Evolutionary conservation across 2,329 filamentous ascomycete species (phyloP).

Genomic region (Colletotrichum cuscutae): DNA sequence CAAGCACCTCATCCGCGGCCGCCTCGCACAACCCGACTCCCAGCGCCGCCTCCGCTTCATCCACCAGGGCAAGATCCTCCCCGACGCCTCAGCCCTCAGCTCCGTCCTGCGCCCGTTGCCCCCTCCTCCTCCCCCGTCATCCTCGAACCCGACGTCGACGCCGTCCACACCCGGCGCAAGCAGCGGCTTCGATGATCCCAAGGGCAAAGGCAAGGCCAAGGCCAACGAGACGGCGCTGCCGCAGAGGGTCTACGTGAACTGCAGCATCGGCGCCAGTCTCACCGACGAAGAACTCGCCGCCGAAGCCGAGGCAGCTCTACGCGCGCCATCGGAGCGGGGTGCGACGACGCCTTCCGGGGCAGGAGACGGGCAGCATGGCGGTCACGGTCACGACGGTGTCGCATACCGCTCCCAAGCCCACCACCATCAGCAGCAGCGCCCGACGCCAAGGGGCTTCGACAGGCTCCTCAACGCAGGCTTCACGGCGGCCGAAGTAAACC

Average conservation of each 20-base stretch:
- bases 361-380: background rate
- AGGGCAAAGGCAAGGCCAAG: conserved; percentile 76
- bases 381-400: background rate
- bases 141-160: conserved; percentile 59
- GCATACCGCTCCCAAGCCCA: background rate
- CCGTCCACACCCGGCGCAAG: conserved; percentile 26
- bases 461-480: conserved; percentile 85
- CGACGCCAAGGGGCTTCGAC: conserved; percentile 79
- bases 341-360: conserved; percentile 27
- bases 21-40: conserved; percentile 71
- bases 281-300: conserved; percentile 73
- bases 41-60: conserved; percentile 86
- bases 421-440: background rate
- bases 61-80: conserved; percentile 86
- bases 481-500: conserved; percentile 82
- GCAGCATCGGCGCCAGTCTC: conserved; percentile 85
- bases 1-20: conserved; percentile 82
- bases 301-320: conserved; percentile 65
- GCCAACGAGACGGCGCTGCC: conserved; percentile 56
- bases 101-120: conserved; percentile 73
- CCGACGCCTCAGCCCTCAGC: conserved; percentile 76
- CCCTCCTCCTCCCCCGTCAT: conserved; percentile 58
- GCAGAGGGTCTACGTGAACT: conserved; percentile 86
- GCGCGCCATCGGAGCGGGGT: conserved; percentile 28
- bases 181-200: conserved; percentile 35